phyloP scores from a whole-genome alignment of 139 green algal genomes.

The Chlamydomonas applanata region DNA sequence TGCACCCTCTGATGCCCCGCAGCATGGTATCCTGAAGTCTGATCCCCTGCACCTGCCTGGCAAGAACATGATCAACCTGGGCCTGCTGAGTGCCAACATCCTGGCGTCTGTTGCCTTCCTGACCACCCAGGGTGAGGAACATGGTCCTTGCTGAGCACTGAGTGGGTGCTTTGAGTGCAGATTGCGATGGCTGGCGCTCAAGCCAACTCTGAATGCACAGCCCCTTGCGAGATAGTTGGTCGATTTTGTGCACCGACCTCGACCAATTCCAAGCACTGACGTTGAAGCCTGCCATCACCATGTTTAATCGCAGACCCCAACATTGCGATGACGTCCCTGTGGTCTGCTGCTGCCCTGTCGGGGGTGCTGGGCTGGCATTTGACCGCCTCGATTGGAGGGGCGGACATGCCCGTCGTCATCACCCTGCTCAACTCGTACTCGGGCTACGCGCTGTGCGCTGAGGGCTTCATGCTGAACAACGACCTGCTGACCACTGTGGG shows the following conservation, averaged over 20 bases:
- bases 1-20: no score
- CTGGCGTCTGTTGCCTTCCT: constrained; percentile 4
- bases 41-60: constrained; percentile 64
- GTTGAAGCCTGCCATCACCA: no score
- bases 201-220: no score
- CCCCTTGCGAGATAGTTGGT: no score
- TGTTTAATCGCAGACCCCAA: neutral
- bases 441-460: constrained; percentile 74
- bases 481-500: constrained; percentile 37
- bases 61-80: constrained; percentile 78
- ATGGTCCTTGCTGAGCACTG: no score
- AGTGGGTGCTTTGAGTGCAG: no score
- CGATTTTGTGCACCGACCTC: no score
- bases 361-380: constrained; percentile 71
- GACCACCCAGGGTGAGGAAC: neutral
- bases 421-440: constrained; percentile 80
- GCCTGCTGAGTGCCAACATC: constrained; percentile 4
- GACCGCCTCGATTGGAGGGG: constrained; percentile 74
- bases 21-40: constrained; percentile 63
- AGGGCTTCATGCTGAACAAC: constrained; percentile 80
- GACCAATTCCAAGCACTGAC: no score
- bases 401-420: constrained; percentile 87
- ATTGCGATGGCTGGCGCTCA: no score
- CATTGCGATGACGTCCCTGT: neutral
- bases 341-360: constrained; percentile 20